Evolutionary conservation across 805 yeast genomes (phyloP).

Genomic region (Brettanomyces nanus): DNA sequence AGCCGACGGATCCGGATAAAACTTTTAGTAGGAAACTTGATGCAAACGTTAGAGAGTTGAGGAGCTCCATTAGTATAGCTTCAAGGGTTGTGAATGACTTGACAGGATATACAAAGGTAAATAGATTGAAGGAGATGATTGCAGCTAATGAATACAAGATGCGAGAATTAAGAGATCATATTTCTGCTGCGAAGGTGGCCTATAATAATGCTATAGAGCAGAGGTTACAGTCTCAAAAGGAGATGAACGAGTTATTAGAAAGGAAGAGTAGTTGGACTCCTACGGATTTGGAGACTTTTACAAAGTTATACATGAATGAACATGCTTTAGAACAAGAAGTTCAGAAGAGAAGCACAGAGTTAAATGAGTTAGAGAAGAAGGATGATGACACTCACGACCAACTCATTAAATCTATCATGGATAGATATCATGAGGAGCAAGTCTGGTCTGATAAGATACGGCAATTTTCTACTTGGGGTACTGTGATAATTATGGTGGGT

Average conservation of each 20-base stretch:
- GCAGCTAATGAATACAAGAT: slow-evolving; percentile 46
- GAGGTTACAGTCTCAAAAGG: slow-evolving; percentile 68
- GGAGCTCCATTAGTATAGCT: slow-evolving; percentile 49
- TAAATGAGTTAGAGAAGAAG: slow-evolving; percentile 47
- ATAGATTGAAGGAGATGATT: slow-evolving; percentile 56
- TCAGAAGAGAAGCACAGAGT: slow-evolving; percentile 34
- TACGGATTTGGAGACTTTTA: slow-evolving; percentile 74
- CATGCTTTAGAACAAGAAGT: slow-evolving; percentile 65
- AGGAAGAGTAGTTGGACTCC: slow-evolving; percentile 79
- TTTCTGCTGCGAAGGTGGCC: slow-evolving; percentile 38
- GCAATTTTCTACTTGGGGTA: slow-evolving; percentile 94
- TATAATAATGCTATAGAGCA: slow-evolving; percentile 55
- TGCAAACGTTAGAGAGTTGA: slow-evolving; percentile 45
- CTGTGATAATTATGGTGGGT: slow-evolving; percentile 81
- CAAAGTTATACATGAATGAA: slow-evolving; percentile 71
- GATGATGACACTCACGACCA: slow-evolving; percentile 66
- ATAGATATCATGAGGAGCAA: slow-evolving; percentile 93
- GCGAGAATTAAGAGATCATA: slow-evolving; percentile 36
- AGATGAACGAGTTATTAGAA: slow-evolving; percentile 79
- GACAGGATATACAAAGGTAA: slow-evolving; percentile 84
- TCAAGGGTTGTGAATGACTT: slow-evolving; percentile 74
- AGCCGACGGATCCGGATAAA: slow-evolving; percentile 18
- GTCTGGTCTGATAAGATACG: slow-evolving; percentile 97
- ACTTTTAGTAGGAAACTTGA: slow-evolving; percentile 37
- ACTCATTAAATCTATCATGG: slow-evolving; percentile 68